These are phyloP conservation scores for Wickerhamiella allomyrinae DNA, from an alignment of 805 yeast genomes.

Conservation along the genomic window DNA sequence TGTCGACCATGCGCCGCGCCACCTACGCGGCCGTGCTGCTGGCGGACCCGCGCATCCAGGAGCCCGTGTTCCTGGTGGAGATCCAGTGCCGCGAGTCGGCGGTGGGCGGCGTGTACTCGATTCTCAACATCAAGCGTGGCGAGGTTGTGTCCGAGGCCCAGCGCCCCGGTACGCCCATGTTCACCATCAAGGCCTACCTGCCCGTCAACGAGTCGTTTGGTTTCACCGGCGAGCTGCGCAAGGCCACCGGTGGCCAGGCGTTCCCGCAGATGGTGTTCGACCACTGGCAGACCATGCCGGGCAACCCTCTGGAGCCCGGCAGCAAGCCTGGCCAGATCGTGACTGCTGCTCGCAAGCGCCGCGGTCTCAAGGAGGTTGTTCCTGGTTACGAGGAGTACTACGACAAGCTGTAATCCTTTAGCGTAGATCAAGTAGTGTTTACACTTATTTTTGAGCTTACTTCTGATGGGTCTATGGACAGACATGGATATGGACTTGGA, in stretches of 20 bases:
- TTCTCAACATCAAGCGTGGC: conserved; percentile 95
- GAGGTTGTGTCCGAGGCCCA: conserved; percentile 98
- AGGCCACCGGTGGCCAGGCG: conserved; percentile 99
- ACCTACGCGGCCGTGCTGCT: conserved; percentile 95
- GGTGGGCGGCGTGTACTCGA: conserved; percentile 99
- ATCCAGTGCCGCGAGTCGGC: conserved; percentile 99
- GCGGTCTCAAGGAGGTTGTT: conserved; percentile 91
- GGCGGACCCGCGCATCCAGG: conserved; percentile 98
- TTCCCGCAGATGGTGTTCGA: conserved; percentile 99
- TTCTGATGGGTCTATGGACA: too few species aligned
- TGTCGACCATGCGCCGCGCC: conserved; percentile 99
- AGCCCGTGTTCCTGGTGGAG: conserved; percentile 98
- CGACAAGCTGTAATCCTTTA: conserved; percentile 30
- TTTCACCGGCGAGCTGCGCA: conserved; percentile 98
- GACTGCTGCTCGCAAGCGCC: conserved; percentile 71
- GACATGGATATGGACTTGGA: too few species aligned
- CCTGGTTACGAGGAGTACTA: conserved; percentile 99
- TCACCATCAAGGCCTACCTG: conserved; percentile 98
- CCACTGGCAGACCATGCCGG: conserved; percentile 86
- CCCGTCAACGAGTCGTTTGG: conserved; percentile 99
- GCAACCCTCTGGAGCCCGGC: conserved; percentile 85
- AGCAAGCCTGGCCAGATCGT: conserved; percentile 57
- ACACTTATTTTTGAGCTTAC: too few species aligned
- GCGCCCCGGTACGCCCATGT: conserved; percentile 99
- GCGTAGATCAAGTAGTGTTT: too few species aligned